Evolutionary conservation across 1,284 basidiomycete species (phyloP).

Genomic region (Rhodotorula glutinis): DNA sequence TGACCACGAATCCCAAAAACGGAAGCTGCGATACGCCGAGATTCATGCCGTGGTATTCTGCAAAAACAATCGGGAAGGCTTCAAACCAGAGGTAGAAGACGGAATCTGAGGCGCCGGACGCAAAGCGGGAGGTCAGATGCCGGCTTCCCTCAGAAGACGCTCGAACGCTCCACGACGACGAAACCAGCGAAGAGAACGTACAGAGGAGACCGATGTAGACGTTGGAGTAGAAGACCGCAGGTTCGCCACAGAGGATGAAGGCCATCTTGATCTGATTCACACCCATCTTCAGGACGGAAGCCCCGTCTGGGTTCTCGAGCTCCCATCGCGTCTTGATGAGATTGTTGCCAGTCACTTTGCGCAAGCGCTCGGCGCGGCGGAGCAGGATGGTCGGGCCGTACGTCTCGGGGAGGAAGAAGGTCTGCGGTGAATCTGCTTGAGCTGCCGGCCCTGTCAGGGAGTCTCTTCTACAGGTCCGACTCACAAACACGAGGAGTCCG

Average conservation of each 20-base stretch:
- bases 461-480: neutral
- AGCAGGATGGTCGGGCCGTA: constrained; percentile 47
- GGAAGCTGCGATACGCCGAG: constrained; percentile 40
- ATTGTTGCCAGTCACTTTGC: constrained; percentile 49
- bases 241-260: constrained; percentile 38
- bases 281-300: constrained; percentile 32
- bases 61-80: constrained; percentile 43
- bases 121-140: neutral
- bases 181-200: neutral
- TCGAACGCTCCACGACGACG: no score
- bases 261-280: constrained; percentile 37
- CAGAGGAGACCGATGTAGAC: constrained; percentile 44
- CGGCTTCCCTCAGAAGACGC: neutral
- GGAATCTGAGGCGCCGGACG: neutral
- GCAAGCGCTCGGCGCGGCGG: constrained; percentile 48
- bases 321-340: constrained; percentile 48
- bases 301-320: constrained; percentile 37
- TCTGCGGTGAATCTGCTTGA: neutral
- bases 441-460: neutral
- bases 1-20: constrained; percentile 45
- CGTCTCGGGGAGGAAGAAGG: constrained; percentile 49
- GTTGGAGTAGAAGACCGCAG: constrained; percentile 40
- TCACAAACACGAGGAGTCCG: constrained; percentile 36
- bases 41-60: constrained; percentile 39
- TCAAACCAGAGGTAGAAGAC: constrained; percentile 35